These are phyloP conservation scores for Daldinia grandis DNA, from an alignment of 495 filamentous ascomycete species.

Conservation along the genomic window DNA sequence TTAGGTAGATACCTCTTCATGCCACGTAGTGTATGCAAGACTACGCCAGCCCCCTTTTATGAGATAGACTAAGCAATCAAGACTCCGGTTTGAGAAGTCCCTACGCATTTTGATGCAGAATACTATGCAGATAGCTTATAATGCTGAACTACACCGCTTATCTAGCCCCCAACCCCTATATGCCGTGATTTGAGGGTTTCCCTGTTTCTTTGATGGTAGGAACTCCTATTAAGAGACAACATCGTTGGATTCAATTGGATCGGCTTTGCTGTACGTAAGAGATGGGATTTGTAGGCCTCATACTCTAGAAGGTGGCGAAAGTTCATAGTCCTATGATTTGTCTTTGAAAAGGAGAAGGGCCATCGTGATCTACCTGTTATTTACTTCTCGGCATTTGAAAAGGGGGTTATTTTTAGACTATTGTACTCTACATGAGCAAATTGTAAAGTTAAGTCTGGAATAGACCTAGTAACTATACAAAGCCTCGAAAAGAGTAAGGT, in stretches of 20 bases:
- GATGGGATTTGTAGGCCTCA: not conserved
- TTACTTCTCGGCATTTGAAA: not conserved
- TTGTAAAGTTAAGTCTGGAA: not conserved
- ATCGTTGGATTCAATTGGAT: constrained; percentile 5
- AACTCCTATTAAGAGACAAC: not conserved
- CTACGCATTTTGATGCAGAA: constrained; percentile 13
- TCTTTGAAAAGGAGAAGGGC: not conserved
- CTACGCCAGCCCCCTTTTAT: constrained; percentile 4
- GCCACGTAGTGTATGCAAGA: constrained; percentile 31
- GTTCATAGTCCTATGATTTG: not conserved
- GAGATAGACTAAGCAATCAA: constrained; percentile 17
- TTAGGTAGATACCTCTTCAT: not conserved
- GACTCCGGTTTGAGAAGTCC: constrained; percentile 2
- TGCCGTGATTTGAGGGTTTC: constrained; percentile 18
- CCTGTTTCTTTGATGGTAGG: constrained; percentile 4
- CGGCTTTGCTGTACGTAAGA: not conserved
- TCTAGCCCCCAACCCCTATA: constrained; percentile 30
- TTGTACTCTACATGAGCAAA: not conserved
- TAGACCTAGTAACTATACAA: not conserved
- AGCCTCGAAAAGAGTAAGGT: not conserved
- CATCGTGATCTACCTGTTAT: not conserved
- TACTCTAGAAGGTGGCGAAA: not conserved
- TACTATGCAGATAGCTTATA: constrained; percentile 18
- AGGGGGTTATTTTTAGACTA: not conserved
- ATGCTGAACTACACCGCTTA: constrained; percentile 30